Evolutionary conservation across 305 asterid genomes (phyloP), one percentile per base, ranked within the genome.

Genomic region (Plantago coronopus): DNA sequence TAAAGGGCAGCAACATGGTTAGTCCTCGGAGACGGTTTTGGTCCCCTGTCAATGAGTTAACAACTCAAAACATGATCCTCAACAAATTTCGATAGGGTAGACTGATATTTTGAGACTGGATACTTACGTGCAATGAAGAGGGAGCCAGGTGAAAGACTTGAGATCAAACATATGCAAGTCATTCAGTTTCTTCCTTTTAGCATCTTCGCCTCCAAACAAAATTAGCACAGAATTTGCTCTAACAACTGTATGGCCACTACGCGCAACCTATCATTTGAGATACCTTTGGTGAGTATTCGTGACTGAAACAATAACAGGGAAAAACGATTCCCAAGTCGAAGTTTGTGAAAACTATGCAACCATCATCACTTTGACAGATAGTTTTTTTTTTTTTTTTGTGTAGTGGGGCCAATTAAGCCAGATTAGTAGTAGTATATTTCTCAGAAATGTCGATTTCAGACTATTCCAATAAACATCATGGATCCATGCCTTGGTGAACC

Each of bases 151-250:
- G 48, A 82, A 83, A 72, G 99, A 89, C 75, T 89, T 89, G 50
- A 94, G 83, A 76, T 94, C 96, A 80, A 94, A 94, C 97, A 87
- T 94, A 71, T 94, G 96, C 54, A 94, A 78, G 74, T 94, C 99
- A 65, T 90, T 94, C 63, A 89, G 86, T 72, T 94, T 94, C 76
- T 90, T 82, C 73, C 84, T 81, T 73, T 74, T 89, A 62, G 72
- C 42, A 69, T 83, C 95, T 80, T 94, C 99, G 65, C 99, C 99
- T 62, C 97, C 99, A 78, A 94, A 94, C 68, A 94, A 65, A 62
- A 94, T 85, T 61, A 94, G 78, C 72, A 75, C 87, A 27, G 95
- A 81, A 73, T 83, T 89, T 49, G 93, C 93, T 75, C 93, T 76
- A 42, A 89, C 95, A 45, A 94, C 89, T 47, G 91, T 85, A 76